phyloP scores from a whole-genome alignment of 768 basidiomycete genomes.

The Termitomyces sp. region DNA sequence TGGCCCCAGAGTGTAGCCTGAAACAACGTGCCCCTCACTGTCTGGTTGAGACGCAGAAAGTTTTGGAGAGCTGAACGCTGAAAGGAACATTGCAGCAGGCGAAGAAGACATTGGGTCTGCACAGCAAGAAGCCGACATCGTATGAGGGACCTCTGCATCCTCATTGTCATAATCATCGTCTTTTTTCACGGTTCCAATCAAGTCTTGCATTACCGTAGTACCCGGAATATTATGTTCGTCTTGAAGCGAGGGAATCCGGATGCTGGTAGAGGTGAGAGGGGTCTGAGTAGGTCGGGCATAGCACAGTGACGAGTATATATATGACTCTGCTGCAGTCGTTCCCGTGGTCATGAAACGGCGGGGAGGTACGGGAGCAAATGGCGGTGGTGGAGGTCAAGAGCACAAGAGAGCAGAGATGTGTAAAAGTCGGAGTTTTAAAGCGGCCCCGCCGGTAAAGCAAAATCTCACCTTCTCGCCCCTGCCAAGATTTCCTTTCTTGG shows the following conservation, averaged over 20 bases:
- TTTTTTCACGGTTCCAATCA: neutral
- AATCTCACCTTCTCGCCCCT: slow-evolving; percentile 6
- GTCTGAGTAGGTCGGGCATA: slow-evolving; percentile 5
- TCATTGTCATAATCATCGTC: slow-evolving; percentile 1
- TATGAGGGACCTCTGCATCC: neutral
- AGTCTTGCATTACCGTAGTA: slow-evolving; percentile 15
- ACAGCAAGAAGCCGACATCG: slow-evolving; percentile 13
- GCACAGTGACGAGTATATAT: neutral
- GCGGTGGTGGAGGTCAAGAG: slow-evolving; percentile 11
- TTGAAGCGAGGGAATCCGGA: slow-evolving; percentile 3
- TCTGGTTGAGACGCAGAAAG: slow-evolving; percentile 45
- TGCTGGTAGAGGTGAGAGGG: slow-evolving; percentile 6
- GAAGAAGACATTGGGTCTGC: slow-evolving; percentile 37
- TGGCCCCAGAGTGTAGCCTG: slow-evolving; percentile 72
- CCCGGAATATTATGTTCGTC: slow-evolving; percentile 18
- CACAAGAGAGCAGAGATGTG: slow-evolving; percentile 6
- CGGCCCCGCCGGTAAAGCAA: neutral
- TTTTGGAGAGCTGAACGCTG: slow-evolving; percentile 50
- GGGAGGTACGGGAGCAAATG: neutral
- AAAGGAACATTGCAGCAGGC: slow-evolving; percentile 74
- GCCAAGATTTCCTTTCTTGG: slow-evolving; percentile 11
- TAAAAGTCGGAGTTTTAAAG: slow-evolving; percentile 12
- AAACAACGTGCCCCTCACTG: slow-evolving; percentile 62
- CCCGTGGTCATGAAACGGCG: slow-evolving; percentile 13
- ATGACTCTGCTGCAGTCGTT: slow-evolving; percentile 9